phyloP scores from a whole-genome alignment of 1,284 basidiomycete genomes.

The Irpex lacteus region DNA sequence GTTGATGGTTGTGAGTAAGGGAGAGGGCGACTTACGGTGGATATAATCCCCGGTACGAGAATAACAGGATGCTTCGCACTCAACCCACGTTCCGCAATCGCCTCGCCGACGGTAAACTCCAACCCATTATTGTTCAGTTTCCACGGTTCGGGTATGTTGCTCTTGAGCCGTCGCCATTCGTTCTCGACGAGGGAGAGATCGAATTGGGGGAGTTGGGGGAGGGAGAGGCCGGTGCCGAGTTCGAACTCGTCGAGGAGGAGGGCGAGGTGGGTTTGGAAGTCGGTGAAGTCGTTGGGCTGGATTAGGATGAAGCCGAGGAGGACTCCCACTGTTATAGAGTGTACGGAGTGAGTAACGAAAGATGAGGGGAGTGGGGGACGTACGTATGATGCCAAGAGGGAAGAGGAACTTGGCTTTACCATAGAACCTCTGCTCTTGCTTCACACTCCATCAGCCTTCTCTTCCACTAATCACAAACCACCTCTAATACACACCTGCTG shows the following conservation, averaged over 20 bases:
- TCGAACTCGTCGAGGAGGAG: slow-evolving; percentile 44
- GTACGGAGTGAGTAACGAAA: neutral
- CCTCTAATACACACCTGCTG: slow-evolving; percentile 6
- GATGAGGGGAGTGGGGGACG: slow-evolving; percentile 24
- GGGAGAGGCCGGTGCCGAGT: slow-evolving; percentile 40
- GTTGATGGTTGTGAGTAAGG: too few species aligned
- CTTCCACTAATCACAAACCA: neutral
- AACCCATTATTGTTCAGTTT: slow-evolving; percentile 80
- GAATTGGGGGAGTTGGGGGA: slow-evolving; percentile 56
- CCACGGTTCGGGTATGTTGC: slow-evolving; percentile 71
- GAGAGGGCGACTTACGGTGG: slow-evolving; percentile 49
- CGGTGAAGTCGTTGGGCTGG: slow-evolving; percentile 57
- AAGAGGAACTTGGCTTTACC: slow-evolving; percentile 42
- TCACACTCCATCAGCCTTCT: neutral
- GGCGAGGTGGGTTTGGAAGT: slow-evolving; percentile 36
- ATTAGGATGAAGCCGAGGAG: slow-evolving; percentile 59
- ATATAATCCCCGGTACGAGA: slow-evolving; percentile 78
- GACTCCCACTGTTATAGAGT: slow-evolving; percentile 69
- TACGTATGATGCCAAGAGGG: slow-evolving; percentile 46
- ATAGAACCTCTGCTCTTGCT: slow-evolving; percentile 25
- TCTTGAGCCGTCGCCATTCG: slow-evolving; percentile 67
- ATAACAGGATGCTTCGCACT: slow-evolving; percentile 77
- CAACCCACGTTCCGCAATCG: slow-evolving; percentile 64
- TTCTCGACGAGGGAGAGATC: slow-evolving; percentile 59
- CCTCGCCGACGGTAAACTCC: slow-evolving; percentile 83